Evolutionary conservation across 768 basidiomycete species (phyloP).

Genomic region (Mycena alexandri): DNA sequence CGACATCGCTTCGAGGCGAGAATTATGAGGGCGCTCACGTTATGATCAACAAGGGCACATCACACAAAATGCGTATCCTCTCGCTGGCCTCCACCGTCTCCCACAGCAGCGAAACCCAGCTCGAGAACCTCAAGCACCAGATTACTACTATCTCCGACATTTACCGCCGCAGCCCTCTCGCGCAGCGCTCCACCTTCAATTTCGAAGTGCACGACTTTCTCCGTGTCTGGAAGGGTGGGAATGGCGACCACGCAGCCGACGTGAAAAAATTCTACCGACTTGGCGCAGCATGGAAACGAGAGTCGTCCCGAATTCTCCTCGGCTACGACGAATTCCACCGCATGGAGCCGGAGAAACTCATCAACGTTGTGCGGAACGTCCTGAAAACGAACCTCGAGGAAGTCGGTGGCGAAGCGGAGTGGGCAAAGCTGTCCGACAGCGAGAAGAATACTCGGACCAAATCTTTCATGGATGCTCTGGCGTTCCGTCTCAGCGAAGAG

Average conservation of each 20-base stretch:
- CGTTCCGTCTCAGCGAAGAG: conserved; percentile 11
- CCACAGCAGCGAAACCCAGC: conserved; percentile 40
- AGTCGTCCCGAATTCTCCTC: background rate
- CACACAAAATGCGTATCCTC: too few species aligned
- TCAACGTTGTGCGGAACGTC: background rate
- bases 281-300: background rate
- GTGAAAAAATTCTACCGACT: conserved; percentile 7
- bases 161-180: conserved; percentile 1
- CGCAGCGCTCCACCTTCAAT: background rate
- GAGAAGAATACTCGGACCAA: too few species aligned
- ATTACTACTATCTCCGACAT: conserved; percentile 1
- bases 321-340: conserved; percentile 9
- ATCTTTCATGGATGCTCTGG: too few species aligned
- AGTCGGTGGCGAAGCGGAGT: conserved; percentile 21
- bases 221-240: background rate
- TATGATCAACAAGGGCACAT: too few species aligned
- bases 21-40: too few species aligned
- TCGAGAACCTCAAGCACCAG: conserved; percentile 10
- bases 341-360: background rate
- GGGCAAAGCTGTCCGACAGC: conserved; percentile 12
- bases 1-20: too few species aligned
- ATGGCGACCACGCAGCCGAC: conserved; percentile 22
- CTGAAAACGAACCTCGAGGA: background rate
- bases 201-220: conserved; percentile 22
- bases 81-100: too few species aligned